phyloP scores from a whole-genome alignment of 805 yeast genomes.

The Metschnikowia proteae region DNA sequence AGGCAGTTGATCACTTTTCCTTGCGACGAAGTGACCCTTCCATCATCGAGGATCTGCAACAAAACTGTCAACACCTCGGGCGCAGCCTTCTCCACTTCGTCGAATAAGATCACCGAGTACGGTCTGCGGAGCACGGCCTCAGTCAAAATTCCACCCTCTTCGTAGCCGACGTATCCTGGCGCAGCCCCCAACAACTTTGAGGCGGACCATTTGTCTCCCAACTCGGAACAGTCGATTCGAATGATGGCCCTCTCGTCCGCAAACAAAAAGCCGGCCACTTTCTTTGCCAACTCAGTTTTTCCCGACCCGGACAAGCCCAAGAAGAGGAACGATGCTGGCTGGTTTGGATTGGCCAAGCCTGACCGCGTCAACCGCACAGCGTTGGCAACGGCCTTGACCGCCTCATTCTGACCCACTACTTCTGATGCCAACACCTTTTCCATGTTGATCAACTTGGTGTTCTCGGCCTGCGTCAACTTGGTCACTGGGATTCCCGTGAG shows the following conservation, averaged over 20 bases:
- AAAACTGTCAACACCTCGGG: conserved; percentile 94
- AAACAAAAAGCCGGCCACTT: conserved; percentile 91
- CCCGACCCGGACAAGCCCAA: conserved; percentile 96
- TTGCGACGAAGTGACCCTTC: conserved; percentile 89
- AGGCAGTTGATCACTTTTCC: conserved; percentile 94
- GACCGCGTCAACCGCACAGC: conserved; percentile 91
- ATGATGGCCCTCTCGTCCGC: conserved; percentile 96
- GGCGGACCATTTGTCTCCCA: conserved; percentile 92
- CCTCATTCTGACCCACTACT: conserved; percentile 95
- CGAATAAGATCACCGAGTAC: conserved; percentile 92
- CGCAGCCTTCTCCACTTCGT: conserved; percentile 98
- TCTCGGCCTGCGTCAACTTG: conserved; percentile 93
- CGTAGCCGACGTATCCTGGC: conserved; percentile 92
- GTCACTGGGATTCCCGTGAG: conserved; percentile 95
- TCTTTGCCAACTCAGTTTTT: conserved; percentile 97
- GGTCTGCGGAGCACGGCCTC: conserved; percentile 89
- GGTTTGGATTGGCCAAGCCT: conserved; percentile 93
- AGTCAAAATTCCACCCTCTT: conserved; percentile 95
- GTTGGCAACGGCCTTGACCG: conserved; percentile 93
- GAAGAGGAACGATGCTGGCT: conserved; percentile 93
- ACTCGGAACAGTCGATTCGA: conserved; percentile 95
- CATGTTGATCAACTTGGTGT: conserved; percentile 90
- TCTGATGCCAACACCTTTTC: conserved; percentile 75
- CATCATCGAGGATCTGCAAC: conserved; percentile 92
- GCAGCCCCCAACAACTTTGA: conserved; percentile 95